Conservation (phyloP, 1,139 yeast species). For the Diutina rugosa region DNA sequence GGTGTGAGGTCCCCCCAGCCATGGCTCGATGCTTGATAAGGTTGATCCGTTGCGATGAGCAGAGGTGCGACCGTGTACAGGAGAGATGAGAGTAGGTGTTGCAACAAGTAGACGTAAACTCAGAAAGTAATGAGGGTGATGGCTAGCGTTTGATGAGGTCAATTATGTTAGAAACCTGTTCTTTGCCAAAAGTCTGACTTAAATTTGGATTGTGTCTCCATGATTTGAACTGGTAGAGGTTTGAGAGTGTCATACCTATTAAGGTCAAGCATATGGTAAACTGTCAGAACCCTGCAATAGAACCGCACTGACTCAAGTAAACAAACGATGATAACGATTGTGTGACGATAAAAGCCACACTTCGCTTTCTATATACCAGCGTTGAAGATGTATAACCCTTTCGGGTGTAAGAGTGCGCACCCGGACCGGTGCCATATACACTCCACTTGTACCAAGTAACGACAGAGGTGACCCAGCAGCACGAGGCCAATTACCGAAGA, state of each 20-base stretch:
- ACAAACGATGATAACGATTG: too few species aligned
- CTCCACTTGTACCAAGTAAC: background rate
- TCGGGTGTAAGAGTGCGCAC: background rate
- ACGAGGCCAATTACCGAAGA: background rate
- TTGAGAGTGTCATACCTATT: too few species aligned
- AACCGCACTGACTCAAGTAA: too few species aligned
- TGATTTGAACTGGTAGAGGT: too few species aligned
- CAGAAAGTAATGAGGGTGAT: too few species aligned
- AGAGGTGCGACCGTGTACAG: background rate
- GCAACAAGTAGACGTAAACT: background rate
- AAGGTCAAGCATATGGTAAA: too few species aligned
- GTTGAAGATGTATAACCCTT: background rate
- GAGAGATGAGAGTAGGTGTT: background rate
- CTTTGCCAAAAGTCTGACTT: too few species aligned
- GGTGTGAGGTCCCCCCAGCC: constrained; percentile 55
- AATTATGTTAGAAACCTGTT: too few species aligned
- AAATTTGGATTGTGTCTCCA: too few species aligned
- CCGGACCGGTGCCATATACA: background rate
- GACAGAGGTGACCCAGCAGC: background rate
- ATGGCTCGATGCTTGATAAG: background rate
- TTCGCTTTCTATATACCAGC: background rate
- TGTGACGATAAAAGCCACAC: background rate
- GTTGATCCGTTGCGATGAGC: background rate
- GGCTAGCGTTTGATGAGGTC: too few species aligned
- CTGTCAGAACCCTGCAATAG: too few species aligned